These are phyloP conservation scores for Mrakia blollopis DNA, from an alignment of 768 basidiomycete genomes.

Conservation along the genomic window DNA sequence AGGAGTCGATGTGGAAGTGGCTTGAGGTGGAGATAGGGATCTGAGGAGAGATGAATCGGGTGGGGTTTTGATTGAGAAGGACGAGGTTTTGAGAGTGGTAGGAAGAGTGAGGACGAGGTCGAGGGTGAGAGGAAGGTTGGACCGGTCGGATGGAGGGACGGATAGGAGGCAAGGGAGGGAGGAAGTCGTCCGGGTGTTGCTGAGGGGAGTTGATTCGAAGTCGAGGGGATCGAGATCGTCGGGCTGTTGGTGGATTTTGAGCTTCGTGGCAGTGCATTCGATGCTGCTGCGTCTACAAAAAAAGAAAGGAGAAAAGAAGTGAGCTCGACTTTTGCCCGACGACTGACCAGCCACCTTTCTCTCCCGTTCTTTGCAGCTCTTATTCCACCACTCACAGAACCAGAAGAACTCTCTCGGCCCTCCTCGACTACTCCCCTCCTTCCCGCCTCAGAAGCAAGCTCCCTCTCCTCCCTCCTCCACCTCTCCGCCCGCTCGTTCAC, in stretches of 20 bases:
- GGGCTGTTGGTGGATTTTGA: background rate
- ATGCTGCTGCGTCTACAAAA: too few species aligned
- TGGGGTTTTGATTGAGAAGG: background rate
- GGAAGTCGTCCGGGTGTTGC: background rate
- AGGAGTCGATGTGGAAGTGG: slow-evolving; percentile 1
- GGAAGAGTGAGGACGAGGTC: background rate
- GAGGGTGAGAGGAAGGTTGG: background rate
- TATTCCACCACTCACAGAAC: background rate
- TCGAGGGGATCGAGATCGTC: background rate
- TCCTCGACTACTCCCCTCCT: background rate
- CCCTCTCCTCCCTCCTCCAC: background rate
- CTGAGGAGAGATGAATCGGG: too few species aligned
- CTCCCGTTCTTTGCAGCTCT: too few species aligned
- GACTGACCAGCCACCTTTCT: background rate
- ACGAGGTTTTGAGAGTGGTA: background rate
- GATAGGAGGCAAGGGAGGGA: background rate
- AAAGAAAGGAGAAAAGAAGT: background rate
- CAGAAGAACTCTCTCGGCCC: too few species aligned
- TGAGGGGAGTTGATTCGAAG: background rate
- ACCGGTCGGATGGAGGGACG: background rate
- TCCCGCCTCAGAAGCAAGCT: background rate
- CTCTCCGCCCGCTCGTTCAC: background rate
- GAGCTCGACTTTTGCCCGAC: background rate
- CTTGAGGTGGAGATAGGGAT: too few species aligned
- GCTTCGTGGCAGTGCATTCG: too few species aligned